Conservation (phyloP, 2,329 filamentous ascomycete genomes). For the Corinectria fuckeliana region DNA sequence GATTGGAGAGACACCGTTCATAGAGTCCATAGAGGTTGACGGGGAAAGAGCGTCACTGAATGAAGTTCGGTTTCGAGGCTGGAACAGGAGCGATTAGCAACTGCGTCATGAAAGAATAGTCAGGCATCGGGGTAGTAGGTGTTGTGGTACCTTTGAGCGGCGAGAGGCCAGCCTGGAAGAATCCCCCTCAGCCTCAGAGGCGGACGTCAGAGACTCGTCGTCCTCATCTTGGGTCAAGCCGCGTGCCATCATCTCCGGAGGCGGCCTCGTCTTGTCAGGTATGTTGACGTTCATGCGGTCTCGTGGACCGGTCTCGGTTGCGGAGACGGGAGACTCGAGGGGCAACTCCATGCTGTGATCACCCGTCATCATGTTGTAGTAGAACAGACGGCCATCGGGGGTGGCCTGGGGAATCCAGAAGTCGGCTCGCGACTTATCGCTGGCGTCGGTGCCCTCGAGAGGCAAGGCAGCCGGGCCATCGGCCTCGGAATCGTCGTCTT, state of each 20-base stretch:
- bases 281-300: constrained; percentile 89
- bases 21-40: constrained; percentile 89
- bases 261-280: constrained; percentile 87
- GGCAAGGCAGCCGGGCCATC: constrained; percentile 68
- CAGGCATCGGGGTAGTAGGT: not conserved
- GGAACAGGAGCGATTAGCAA: constrained; percentile 23
- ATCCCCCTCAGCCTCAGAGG: constrained; percentile 83
- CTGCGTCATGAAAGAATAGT: not conserved
- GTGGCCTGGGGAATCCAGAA: constrained; percentile 99
- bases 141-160: constrained; percentile 65
- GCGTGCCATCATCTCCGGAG: constrained; percentile 87
- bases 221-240: constrained; percentile 85
- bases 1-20: constrained; percentile 71
- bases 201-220: constrained; percentile 85
- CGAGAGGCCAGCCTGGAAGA: constrained; percentile 71
- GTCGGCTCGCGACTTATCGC: constrained; percentile 82
- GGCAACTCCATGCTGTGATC: constrained; percentile 95
- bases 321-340: constrained; percentile 83
- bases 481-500: constrained; percentile 68
- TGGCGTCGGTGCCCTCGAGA: constrained; percentile 68
- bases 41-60: constrained; percentile 78
- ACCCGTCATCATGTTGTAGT: constrained; percentile 97
- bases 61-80: constrained; percentile 71
- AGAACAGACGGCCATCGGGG: constrained; percentile 89
- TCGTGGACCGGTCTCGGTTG: constrained; percentile 82